phyloP scores from a whole-genome alignment of 257 asterid species.

The Penstemon newberryi region DNA sequence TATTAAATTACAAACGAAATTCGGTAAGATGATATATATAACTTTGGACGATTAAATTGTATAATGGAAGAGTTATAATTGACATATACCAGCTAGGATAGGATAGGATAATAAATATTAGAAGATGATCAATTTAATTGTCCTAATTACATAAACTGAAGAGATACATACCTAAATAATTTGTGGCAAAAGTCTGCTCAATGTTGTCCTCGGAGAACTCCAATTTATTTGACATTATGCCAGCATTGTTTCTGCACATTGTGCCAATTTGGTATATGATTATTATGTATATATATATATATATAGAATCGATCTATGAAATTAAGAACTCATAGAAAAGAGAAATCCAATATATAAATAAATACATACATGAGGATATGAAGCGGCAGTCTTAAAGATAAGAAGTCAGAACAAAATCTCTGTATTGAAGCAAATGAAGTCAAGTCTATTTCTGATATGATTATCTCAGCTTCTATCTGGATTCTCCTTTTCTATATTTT shows the following conservation, averaged over 20 bases:
- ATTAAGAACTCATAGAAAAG: background rate
- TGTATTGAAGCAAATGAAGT: slow-evolving; percentile 81
- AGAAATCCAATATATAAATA: background rate
- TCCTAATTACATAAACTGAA: background rate
- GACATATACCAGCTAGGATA: too few species aligned
- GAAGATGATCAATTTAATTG: too few species aligned
- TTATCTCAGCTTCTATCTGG: slow-evolving; percentile 64
- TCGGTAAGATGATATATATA: too few species aligned
- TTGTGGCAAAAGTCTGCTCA: slow-evolving; percentile 95
- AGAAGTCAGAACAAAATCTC: slow-evolving; percentile 72
- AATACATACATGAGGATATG: slow-evolving; percentile 76
- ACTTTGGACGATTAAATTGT: too few species aligned
- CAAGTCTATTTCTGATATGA: slow-evolving; percentile 70
- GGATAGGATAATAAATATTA: background rate
- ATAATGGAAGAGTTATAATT: too few species aligned
- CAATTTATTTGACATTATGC: slow-evolving; percentile 80
- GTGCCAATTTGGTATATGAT: background rate
- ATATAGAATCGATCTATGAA: background rate
- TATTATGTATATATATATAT: too few species aligned
- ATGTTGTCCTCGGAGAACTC: slow-evolving; percentile 89
- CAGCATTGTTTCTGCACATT: slow-evolving; percentile 91
- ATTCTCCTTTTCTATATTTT: slow-evolving; percentile 48
- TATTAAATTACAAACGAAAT: too few species aligned
- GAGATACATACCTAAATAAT: slow-evolving; percentile 60
- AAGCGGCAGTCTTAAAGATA: slow-evolving; percentile 76